Evolutionary conservation across 257 asterid genomes (phyloP), one percentile per base, ranked within the genome.

Genomic region (Penstemon davidsonii): DNA sequence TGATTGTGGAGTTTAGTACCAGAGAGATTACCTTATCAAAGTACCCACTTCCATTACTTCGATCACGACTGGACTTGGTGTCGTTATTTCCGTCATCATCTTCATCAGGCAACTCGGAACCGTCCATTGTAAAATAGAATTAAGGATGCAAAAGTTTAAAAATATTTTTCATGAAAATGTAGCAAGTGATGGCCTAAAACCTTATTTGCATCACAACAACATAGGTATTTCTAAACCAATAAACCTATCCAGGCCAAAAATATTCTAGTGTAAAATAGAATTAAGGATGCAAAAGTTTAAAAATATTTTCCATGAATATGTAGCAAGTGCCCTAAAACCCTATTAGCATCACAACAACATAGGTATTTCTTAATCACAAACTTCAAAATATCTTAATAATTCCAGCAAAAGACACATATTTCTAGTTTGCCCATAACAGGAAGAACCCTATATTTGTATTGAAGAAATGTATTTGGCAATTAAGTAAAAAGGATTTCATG

Each of bases 21-120:
- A 62, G 66, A 53, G 54, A 65, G 61, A 76, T 75, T 80, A 93
- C 97, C 96, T 88, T 91, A 70, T 88, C 95, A 71, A 69, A 73
- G 81, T 68, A 94, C 39, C 88, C 95, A 81, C 86, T 70, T 58
- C 86, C 97, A 76, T 62, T 82, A 75, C 82, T 81, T 76, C 80
- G 88, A 62, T 82, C 83, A 68, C 49, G 83, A 73, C 41, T 76
- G 33, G 79, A 66, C 82, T 85, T 84, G 74, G 82, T 58, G 40
- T 74, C 88, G 19, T 74, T 69, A 52, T 80, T 77, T 55, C 65
- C 81, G 60, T 71, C 92, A 40, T 67, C 81, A 44, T 79, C 91
- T 61, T 94, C 97, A 64, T 87, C 90, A 45, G 86, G 81, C 33
- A 76, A 71, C 76, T 85, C 91, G 41, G 84, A 78, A 73, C 82